Base-by-base conservation (phyloP, 2,329 filamentous ascomycete genomes). In the Stemphylium beticola region DNA sequence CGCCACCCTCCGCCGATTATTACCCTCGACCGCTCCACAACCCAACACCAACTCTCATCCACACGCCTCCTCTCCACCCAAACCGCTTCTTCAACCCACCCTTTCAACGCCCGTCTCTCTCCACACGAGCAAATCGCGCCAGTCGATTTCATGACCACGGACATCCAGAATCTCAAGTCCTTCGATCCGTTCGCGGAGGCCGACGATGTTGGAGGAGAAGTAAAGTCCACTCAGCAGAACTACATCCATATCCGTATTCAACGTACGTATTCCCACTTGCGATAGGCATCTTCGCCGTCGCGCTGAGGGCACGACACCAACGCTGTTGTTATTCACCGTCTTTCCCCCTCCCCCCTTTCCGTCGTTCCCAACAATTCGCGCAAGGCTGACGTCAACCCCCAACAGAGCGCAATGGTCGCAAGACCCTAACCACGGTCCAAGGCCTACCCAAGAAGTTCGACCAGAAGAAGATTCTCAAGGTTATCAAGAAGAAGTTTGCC, bases 181-280 rank as follows among this genome's bases (percentile, higher is more conserved):
- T 70, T 70, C 67, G 95, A 99, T 89, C 95, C 95, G 90, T 99
- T 99, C 92, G 95, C 95, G 89, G 95, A 98, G 91, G 95, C 93
- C 87, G 95, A 97, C 91, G 93, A 97, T 89, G 93, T 96, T 81
- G 92, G 90, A 80, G 93, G 92, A 85, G 91, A 96, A 83, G 89
- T 87, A 78, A 95, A 95, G 83, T 88, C 90, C 78, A 55, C 51
- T 24, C 91, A 96, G 83, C 91, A 96, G 83, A 96, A 96, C 82
- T 96, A 97, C 80, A 96, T 98, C 80, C 95, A 98, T 83, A 98
- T 99, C 81, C 93, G 95, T 82, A 98, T 98, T 79, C 95, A 99
- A 80, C 95, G 93, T 98, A 88, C 54, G 71, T 71, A 45, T 14
- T 3, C 76, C 90, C 87, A 31, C 40, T 49, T 60, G 38, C 45